Conservation (phyloP, 2,329 filamentous ascomycete genomes). For the Aureobasidium namibiae region DNA sequence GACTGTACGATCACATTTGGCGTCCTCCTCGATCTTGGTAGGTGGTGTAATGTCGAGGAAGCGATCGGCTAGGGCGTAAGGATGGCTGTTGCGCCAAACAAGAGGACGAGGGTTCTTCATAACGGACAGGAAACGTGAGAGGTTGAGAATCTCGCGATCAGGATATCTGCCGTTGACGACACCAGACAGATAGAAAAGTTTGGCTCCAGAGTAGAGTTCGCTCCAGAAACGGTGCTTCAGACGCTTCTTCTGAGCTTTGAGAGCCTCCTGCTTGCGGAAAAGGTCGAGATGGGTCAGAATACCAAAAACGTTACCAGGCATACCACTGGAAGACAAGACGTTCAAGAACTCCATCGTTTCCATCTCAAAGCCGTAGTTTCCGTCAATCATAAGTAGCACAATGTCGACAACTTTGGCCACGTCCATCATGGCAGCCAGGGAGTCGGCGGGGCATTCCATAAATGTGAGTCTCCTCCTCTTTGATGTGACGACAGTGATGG, state of each 20-base stretch:
- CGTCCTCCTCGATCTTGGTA: conserved; percentile 77
- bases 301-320: conserved; percentile 98
- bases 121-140: conserved; percentile 89
- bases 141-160: conserved; percentile 90
- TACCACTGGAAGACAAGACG: conserved; percentile 83
- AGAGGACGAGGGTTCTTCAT: conserved; percentile 99
- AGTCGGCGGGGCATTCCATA: conserved; percentile 88
- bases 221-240: conserved; percentile 95
- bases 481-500: conserved; percentile 91
- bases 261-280: conserved; percentile 84
- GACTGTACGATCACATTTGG: conserved; percentile 83
- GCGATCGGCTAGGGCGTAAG: conserved; percentile 86
- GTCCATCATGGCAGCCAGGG: conserved; percentile 93
- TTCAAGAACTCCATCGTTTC: conserved; percentile 99
- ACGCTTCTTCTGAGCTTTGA: conserved; percentile 92
- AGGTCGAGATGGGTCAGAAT: conserved; percentile 93
- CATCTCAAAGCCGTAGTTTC: conserved; percentile 99
- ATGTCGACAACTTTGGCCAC: conserved; percentile 96
- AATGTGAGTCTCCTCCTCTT: conserved; percentile 94
- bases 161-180: conserved; percentile 96
- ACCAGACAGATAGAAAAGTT: conserved; percentile 92
- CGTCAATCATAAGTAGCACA: conserved; percentile 94
- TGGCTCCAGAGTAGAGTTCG: conserved; percentile 92
- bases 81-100: conserved; percentile 92
- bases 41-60: conserved; percentile 94